A percentile compares a stretch with the other conserved stretches of the same genome.
Conservation (phyloP, 176 grass and related monocot species). For the Tillandsia leiboldiana region DNA sequence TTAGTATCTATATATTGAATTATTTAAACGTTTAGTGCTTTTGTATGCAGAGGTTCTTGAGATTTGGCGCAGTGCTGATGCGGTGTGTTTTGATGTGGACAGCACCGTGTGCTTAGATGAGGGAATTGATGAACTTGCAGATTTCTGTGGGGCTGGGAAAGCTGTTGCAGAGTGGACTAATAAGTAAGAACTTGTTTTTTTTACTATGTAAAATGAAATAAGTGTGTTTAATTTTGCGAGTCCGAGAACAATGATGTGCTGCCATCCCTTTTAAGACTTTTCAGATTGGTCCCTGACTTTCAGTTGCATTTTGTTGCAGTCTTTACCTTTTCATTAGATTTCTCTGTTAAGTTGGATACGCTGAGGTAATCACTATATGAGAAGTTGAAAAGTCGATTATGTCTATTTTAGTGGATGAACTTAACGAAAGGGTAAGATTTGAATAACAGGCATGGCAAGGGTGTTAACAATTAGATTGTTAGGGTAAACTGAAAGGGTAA, state of each 20-base stretch:
- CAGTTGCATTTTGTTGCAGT: too few species aligned
- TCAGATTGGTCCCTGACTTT: too few species aligned
- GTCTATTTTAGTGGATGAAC: too few species aligned
- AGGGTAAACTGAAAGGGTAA: too few species aligned
- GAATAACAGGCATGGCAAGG: too few species aligned
- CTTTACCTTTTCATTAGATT: too few species aligned
- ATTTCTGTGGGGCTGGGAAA: conserved; percentile 68
- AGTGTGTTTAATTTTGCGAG: neutral
- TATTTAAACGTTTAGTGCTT: neutral
- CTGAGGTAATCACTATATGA: too few species aligned
- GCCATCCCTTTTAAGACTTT: too few species aligned
- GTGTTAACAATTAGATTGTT: too few species aligned
- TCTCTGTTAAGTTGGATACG: too few species aligned
- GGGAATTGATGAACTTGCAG: conserved; percentile 80
- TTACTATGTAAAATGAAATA: neutral
- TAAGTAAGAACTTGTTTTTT: conserved; percentile 28
- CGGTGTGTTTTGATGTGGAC: conserved; percentile 88
- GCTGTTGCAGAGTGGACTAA: conserved; percentile 83
- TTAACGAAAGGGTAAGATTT: too few species aligned
- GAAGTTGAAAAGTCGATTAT: too few species aligned
- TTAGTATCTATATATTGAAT: neutral
- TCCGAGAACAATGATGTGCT: neutral
- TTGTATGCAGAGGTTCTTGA: conserved; percentile 36
- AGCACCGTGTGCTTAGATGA: conserved; percentile 85
- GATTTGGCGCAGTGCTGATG: conserved; percentile 43